phyloP scores from a whole-genome alignment of 2,329 filamentous ascomycete genomes.

The Coniella vitis region DNA sequence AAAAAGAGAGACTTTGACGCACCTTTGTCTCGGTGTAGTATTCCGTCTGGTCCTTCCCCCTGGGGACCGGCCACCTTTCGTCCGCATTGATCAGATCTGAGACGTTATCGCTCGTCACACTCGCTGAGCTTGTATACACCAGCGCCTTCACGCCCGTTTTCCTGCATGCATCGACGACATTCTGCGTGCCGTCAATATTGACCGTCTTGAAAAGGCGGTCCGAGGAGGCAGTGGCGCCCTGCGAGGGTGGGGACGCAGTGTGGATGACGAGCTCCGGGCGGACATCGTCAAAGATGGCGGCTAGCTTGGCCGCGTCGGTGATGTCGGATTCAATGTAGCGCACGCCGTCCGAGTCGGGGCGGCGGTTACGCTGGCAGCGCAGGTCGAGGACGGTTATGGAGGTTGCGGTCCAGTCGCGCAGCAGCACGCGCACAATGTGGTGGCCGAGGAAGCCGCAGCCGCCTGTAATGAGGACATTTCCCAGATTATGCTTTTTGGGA shows the following conservation, averaged over 20 bases:
- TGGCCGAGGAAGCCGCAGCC: slow-evolving; percentile 81
- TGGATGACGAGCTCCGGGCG: slow-evolving; percentile 83
- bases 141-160: slow-evolving; percentile 68
- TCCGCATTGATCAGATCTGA: slow-evolving; percentile 77
- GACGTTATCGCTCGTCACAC: slow-evolving; percentile 76
- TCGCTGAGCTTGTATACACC: slow-evolving; percentile 87
- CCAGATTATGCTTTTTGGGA: slow-evolving; percentile 41
- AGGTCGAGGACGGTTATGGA: slow-evolving; percentile 67
- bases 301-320: slow-evolving; percentile 56
- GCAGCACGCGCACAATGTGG: slow-evolving; percentile 69
- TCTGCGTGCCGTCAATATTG: slow-evolving; percentile 80
- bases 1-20: slow-evolving; percentile 7
- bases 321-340: slow-evolving; percentile 73
- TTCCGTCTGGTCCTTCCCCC: slow-evolving; percentile 63
- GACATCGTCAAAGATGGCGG: slow-evolving; percentile 56
- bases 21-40: slow-evolving; percentile 93
- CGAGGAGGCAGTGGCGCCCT: slow-evolving; percentile 44
- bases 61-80: slow-evolving; percentile 72
- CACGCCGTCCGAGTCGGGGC: slow-evolving; percentile 45
- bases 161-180: slow-evolving; percentile 68
- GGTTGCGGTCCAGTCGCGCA: slow-evolving; percentile 48
- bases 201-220: slow-evolving; percentile 67
- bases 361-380: slow-evolving; percentile 63
- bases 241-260: slow-evolving; percentile 67
- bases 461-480: slow-evolving; percentile 70